Evolutionary conservation across 1,284 basidiomycete species (phyloP), one percentile per base, ranked within the genome.

Genomic region (Cryptococcus jaspeensis): DNA sequence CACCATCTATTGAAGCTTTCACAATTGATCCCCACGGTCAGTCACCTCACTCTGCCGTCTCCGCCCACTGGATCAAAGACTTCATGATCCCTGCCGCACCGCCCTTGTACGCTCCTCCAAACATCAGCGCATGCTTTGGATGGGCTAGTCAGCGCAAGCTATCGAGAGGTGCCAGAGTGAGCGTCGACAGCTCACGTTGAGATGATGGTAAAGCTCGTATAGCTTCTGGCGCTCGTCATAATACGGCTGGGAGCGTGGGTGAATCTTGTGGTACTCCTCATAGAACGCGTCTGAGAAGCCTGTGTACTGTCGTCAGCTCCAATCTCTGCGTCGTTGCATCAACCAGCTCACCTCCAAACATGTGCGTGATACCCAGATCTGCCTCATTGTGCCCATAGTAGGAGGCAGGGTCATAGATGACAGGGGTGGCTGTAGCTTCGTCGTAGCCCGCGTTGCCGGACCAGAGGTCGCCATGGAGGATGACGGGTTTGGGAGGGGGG

Each of bases 391-490:
- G 90, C 2, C 89, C 90, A 65, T 85, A 92, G 70, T 87, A 90
- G 8, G 85, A 86, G 1, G 89, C 85, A 1, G 90, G 89, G 68
- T 94, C 91, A 68, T 84, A 93, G 45, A 93, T 86, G 3, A 91
- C 80, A 0, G 89, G 87, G 50, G 83, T 72, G 2, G 81, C 82
- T 3, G 81, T 84, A 13, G 63, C 61, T 18, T 66, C 71, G 57
- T 89, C 84, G 25, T 55, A 62, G 1, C 89, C 88, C 11, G 66
- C 69, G 41, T 77, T 77, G 7, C 75, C 71, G 2, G 69, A 72
- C 90, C 91, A 94, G 44, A 93, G 81, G 74, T 93, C 91, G 2
- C 91, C 91, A 66, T 94, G 91, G 5, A 91, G 76, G 20, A 92
- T 82, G 1, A 88, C 89, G 2, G 91, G 90, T 50, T 84, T 74